phyloP scores from a whole-genome alignment of 257 asterid species.

The Cruciata laevipes region DNA sequence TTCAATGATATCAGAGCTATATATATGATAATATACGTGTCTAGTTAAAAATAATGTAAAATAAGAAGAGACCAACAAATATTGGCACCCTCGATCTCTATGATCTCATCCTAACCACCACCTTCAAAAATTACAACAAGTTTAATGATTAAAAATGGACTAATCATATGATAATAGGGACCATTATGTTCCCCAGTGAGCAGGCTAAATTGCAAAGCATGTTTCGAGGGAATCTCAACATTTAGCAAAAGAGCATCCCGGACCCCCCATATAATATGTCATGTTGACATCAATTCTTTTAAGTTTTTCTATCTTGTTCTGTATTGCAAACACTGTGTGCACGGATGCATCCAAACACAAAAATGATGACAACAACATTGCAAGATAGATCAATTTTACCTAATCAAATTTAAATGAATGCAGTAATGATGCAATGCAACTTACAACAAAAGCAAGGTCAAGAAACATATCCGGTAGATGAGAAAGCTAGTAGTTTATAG shows the following conservation, averaged over 20 bases:
- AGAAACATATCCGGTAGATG: not conserved
- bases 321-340: slow-evolving; percentile 1
- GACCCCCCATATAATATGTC: not conserved
- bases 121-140: not conserved
- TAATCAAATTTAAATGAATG: not conserved
- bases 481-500: not conserved
- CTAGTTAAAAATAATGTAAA: too few species aligned
- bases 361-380: not conserved
- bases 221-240: not conserved
- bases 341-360: slow-evolving; percentile 1
- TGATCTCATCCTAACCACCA: slow-evolving; percentile 9
- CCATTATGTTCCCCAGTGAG: slow-evolving; percentile 3
- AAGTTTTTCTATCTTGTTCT: not conserved
- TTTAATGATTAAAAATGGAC: not conserved
- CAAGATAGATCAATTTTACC: not conserved
- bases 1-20: too few species aligned
- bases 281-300: not conserved
- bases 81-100: not conserved
- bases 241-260: slow-evolving; percentile 1
- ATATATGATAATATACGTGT: not conserved
- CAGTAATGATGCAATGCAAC: not conserved
- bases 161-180: not conserved
- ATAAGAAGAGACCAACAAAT: not conserved
- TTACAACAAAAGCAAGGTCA: not conserved
- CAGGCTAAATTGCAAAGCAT: not conserved